Base-by-base conservation (phyloP, 352 stramenopile species). In the Ophiocytium majus region DNA sequence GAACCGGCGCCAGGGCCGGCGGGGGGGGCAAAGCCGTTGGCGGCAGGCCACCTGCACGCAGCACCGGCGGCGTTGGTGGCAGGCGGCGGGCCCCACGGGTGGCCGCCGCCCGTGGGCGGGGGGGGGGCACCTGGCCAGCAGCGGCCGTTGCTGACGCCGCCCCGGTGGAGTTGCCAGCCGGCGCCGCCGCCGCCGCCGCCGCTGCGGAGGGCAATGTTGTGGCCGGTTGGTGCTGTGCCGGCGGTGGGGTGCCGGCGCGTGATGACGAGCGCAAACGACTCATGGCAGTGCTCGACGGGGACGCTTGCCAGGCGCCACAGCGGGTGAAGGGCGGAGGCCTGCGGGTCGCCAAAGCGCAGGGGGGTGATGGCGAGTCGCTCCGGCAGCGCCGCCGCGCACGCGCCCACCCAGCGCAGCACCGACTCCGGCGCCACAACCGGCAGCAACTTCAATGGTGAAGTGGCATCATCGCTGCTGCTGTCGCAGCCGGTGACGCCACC, bases 201-300 rank as follows among this genome's bases (percentile, higher is more conserved):
- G 43, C 43, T 14, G 43, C 14, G 5, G 14, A 14, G 5, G 43
- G 14, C 5, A 57, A 14, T 14, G 43, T 57, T 57, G 43, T 14
- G 5, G 43, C 43, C 14, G 43, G 5, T 57, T n/a, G n/a, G n/a
- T n/a, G n/a, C n/a, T n/a, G n/a, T n/a, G n/a, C n/a, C n/a, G n/a
- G n/a, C n/a, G 43, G 5, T 14, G 43, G 5, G 5, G 14, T 57
- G 43, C 9, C 37, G 43, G 0, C 92, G 83, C n/a, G 89, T 87
- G 0, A 95, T 17, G 1, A 96, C 91, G 1, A 96, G 85, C 0
- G 92, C 93, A 66, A 91, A 95, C 0, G 93, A 89, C 63, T 94
- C 92, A 76, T 93, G 90, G 89, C 93, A 96, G 82, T 96, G 93
- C 76, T 92, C 90, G 49, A 96, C 93, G 0, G 90, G 90, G 0